Base-by-base conservation (phyloP, 495 filamentous ascomycete genomes). In the Penicillium subrubescens region DNA sequence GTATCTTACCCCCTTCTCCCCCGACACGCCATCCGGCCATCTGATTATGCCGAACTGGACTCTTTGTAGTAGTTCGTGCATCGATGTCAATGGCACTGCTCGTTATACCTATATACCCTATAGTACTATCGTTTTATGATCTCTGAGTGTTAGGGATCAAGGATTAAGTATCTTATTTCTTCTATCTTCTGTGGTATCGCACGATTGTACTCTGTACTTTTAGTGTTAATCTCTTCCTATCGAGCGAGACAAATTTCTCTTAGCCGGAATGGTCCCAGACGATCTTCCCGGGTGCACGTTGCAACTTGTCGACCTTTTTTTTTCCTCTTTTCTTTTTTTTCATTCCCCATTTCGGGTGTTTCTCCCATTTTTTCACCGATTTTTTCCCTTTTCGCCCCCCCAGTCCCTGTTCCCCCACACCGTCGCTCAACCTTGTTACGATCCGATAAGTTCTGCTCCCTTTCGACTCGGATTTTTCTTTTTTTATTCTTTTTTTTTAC, bases 341-440 rank as follows among this genome's bases (percentile, higher is more conserved):
- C 44, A n/a, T n/a, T n/a, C 19, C 51, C 51, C 25, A 4, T 17
- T 54, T 54, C 23, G 51, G 27, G 51, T 3, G 25, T 54, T 54
- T 54, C 51, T 17, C 51, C 51, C 51, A n/a, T 21, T 53, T 31
- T 46, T 67, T 62, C 39, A 41, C 58, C 43, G 43, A 57, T n/a
- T 71, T 71, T 68, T 59, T 41, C 70, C 67, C 70, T 53, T 57
- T 59, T 46, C 14, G 48, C 50, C 37, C 33, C 53, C 27, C 25
- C 57, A 65, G 61, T 63, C 68, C 44, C 54, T 61, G 66, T 67
- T 67, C 67, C 72, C 71, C 71, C 68, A 70, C 67, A 71, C 64
- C 54, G 43, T 56, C 52, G 25, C 59, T 63, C 59, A 66, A 73
- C 68, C 67, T 69, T 69, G 61, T 68, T 68, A 57, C 60, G 57